Conservation (phyloP, 352 stramenopile genomes). For the Pythium dissimile region DNA sequence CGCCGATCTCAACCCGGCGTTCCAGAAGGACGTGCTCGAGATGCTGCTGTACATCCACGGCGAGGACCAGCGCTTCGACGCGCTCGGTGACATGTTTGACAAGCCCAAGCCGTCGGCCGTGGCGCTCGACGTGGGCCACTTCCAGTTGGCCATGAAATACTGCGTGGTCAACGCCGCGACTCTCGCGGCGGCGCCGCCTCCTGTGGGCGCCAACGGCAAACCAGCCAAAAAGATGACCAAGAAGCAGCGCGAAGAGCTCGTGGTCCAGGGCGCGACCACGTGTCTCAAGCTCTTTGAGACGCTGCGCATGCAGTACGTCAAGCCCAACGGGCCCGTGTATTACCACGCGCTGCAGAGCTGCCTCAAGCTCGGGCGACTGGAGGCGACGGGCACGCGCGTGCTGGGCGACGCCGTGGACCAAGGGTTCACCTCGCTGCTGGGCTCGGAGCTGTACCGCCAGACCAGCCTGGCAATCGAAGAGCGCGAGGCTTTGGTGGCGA, state of each 20-base stretch:
- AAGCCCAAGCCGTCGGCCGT: slow-evolving; percentile 38
- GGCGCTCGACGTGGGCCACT: slow-evolving; percentile 54
- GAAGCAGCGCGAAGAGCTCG: slow-evolving; percentile 15
- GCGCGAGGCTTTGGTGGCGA: slow-evolving; percentile 7
- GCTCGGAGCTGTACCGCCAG: slow-evolving; percentile 24
- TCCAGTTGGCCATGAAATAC: slow-evolving; percentile 73
- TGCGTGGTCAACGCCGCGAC: slow-evolving; percentile 1
- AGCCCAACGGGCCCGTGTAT: slow-evolving; percentile 73
- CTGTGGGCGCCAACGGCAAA: no score
- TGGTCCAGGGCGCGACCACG: slow-evolving; percentile 30
- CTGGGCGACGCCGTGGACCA: slow-evolving; percentile 51
- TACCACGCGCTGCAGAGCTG: slow-evolving; percentile 66
- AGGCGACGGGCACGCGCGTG: slow-evolving; percentile 44
- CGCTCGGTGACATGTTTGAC: slow-evolving; percentile 46
- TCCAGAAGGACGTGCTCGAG: slow-evolving; percentile 67
- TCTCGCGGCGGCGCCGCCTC: not conserved
- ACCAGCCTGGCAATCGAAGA: slow-evolving; percentile 15
- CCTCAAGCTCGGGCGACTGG: slow-evolving; percentile 41
- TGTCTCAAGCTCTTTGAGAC: slow-evolving; percentile 73
- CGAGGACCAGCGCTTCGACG: slow-evolving; percentile 40
- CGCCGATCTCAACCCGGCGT: slow-evolving; percentile 46
- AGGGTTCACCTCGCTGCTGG: slow-evolving; percentile 32
- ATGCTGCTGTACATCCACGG: slow-evolving; percentile 71
- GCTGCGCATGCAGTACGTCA: slow-evolving; percentile 70
- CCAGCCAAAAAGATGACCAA: slow-evolving; percentile 17